phyloP scores from a whole-genome alignment of 495 filamentous ascomycete species.

The Penicillium verhagenii region DNA sequence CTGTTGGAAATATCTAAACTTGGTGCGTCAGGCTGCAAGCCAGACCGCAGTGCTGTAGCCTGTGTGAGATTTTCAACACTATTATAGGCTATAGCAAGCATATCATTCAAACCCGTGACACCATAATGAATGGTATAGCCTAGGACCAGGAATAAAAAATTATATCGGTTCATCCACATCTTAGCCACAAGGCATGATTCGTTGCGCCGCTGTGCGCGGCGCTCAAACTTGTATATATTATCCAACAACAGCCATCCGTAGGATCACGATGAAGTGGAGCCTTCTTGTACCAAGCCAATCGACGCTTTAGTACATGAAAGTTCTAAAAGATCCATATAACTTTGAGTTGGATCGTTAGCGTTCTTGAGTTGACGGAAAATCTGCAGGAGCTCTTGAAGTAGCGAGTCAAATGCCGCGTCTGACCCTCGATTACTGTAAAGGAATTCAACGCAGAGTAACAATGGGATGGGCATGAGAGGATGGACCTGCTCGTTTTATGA shows the following conservation, averaged over 20 bases:
- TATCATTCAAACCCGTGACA: too few relatives aligned
- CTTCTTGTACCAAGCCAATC: background rate
- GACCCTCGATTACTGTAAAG: constrained; percentile 1
- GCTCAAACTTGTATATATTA: background rate
- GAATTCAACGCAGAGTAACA: background rate
- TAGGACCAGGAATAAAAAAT: too few relatives aligned
- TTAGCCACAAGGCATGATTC: too few relatives aligned
- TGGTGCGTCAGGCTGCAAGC: too few relatives aligned
- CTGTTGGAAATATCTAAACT: too few relatives aligned
- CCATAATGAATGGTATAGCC: too few relatives aligned
- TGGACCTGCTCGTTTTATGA: background rate
- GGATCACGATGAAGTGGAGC: background rate
- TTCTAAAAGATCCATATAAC: constrained; percentile 2
- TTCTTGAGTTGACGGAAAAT: constrained; percentile 2
- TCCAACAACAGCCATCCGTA: too few relatives aligned
- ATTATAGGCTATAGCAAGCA: too few relatives aligned
- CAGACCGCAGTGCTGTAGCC: too few relatives aligned
- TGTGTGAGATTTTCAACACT: too few relatives aligned
- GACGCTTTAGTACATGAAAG: constrained; percentile 3
- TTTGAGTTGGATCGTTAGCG: constrained; percentile 3
- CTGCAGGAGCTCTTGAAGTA: constrained; percentile 5
- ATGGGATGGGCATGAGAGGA: background rate
- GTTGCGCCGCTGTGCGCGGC: too few relatives aligned
- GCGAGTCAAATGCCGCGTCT: background rate
- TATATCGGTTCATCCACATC: too few relatives aligned